Conservation (phyloP, 2,329 filamentous ascomycete genomes). For the Didymella glomerata region DNA sequence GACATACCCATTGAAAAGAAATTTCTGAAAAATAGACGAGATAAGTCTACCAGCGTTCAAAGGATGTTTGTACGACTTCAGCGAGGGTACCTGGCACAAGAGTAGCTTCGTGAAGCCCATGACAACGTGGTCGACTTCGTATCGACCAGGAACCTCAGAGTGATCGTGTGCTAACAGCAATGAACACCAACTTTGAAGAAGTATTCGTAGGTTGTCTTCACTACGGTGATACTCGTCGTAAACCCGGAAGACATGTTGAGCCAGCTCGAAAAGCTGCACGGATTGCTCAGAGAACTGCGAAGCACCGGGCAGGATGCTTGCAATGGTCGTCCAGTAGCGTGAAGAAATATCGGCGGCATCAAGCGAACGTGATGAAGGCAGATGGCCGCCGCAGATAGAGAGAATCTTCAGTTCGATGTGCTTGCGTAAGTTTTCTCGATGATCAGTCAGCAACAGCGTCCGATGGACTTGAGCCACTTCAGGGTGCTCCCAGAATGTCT, state of each 20-base stretch:
- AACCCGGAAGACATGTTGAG: constrained; percentile 47
- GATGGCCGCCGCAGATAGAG: constrained; percentile 47
- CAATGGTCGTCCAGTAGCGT: constrained; percentile 48
- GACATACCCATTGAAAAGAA: constrained; percentile 46
- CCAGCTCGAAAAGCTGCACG: constrained; percentile 47
- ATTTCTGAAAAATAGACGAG: constrained; percentile 46
- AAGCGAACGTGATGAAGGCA: constrained; percentile 46
- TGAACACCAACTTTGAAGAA: constrained; percentile 43
- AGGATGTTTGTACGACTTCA: constrained; percentile 53
- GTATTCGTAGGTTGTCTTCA: constrained; percentile 42
- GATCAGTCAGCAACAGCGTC: constrained; percentile 42
- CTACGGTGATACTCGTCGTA: constrained; percentile 47
- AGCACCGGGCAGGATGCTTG: constrained; percentile 40
- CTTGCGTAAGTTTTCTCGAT: constrained; percentile 36
- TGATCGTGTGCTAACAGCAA: constrained; percentile 47
- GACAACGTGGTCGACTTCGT: constrained; percentile 48
- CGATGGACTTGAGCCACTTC: constrained; percentile 40
- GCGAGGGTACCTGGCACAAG: constrained; percentile 47
- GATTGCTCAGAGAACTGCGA: constrained; percentile 36
- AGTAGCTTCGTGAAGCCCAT: constrained; percentile 54
- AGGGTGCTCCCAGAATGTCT: constrained; percentile 39
- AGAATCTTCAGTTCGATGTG: constrained; percentile 42
- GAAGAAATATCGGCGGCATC: constrained; percentile 40
- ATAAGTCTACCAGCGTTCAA: constrained; percentile 43
- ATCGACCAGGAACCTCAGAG: constrained; percentile 47